These are phyloP conservation scores for Calonectria henricotiae DNA, from an alignment of 2,329 filamentous ascomycete species.

Conservation along the genomic window DNA sequence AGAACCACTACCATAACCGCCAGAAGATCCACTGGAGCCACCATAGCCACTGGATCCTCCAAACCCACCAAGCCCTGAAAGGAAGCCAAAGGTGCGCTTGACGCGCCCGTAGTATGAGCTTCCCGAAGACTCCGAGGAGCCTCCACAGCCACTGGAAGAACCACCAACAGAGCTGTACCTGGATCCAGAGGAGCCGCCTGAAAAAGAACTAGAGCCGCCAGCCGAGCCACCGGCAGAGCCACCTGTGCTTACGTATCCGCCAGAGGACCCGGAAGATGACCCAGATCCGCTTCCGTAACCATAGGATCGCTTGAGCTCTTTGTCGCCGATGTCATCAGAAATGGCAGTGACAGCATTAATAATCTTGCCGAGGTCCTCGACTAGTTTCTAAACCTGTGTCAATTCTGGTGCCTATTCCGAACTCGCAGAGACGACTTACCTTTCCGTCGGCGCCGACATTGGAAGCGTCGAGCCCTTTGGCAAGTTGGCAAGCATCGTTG, in stretches of 20 bases:
- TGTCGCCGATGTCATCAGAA: not conserved
- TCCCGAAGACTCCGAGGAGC: not conserved
- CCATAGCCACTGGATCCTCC: not conserved
- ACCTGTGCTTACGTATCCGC: not conserved
- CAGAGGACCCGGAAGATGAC: not conserved
- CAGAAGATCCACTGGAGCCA: not conserved
- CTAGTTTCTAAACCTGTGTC: not conserved
- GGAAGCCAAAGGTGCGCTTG: constrained; percentile 11
- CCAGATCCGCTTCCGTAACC: constrained; percentile 18
- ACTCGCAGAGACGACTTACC: not conserved
- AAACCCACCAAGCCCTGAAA: not conserved
- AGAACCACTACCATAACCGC: not conserved
- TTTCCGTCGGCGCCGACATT: constrained; percentile 11
- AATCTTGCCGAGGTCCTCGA: constrained; percentile 6
- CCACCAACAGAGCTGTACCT: not conserved
- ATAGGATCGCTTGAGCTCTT: constrained; percentile 13
- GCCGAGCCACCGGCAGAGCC: not conserved
- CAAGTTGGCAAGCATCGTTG: constrained; percentile 11
- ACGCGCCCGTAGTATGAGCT: not conserved
- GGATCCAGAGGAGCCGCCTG: constrained; percentile 9
- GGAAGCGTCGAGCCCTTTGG: constrained; percentile 7
- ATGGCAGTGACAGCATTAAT: not conserved
- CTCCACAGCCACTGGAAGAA: not conserved
- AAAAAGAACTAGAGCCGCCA: not conserved
- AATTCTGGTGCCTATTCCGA: not conserved